phyloP scores from a whole-genome alignment of 2,329 filamentous ascomycete species.

The Chaetomium olivaceum region DNA sequence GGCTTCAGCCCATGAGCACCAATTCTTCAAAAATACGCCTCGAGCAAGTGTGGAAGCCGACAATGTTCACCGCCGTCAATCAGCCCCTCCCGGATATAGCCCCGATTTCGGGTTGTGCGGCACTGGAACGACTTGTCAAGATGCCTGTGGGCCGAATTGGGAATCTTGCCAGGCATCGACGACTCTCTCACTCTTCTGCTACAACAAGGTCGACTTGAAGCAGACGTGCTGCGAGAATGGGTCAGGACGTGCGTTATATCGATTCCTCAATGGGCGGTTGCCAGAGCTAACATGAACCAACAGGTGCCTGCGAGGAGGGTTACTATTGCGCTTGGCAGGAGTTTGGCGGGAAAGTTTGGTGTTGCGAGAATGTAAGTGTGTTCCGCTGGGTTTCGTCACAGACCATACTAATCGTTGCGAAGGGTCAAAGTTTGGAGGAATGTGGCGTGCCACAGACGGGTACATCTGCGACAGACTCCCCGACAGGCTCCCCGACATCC shows the following conservation, averaged over 20 bases:
- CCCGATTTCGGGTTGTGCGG: slow-evolving; percentile 33
- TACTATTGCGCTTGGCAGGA: slow-evolving; percentile 33
- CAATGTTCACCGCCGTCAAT: slow-evolving; percentile 26
- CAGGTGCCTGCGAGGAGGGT: slow-evolving; percentile 31
- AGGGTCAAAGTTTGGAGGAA: slow-evolving; percentile 29
- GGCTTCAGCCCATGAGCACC: slow-evolving; percentile 15
- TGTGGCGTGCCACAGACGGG: slow-evolving; percentile 19
- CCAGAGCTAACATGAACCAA: neutral
- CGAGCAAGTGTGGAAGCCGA: neutral
- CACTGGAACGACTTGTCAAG: slow-evolving; percentile 30
- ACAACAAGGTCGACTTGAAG: slow-evolving; percentile 30
- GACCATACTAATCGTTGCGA: neutral
- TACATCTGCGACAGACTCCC: slow-evolving; percentile 6
- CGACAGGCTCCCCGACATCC: slow-evolving; percentile 13
- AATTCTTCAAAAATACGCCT: slow-evolving; percentile 27
- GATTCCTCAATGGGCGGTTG: too few species aligned
- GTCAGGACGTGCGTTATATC: slow-evolving; percentile 27
- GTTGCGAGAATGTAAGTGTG: slow-evolving; percentile 28
- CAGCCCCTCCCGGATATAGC: slow-evolving; percentile 28
- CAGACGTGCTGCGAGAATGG: slow-evolving; percentile 33
- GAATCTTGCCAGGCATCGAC: slow-evolving; percentile 31
- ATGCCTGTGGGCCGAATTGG: slow-evolving; percentile 32
- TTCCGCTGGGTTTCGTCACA: neutral
- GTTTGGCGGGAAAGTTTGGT: slow-evolving; percentile 31
- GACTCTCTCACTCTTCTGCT: slow-evolving; percentile 32